Base-by-base conservation (phyloP, 2,329 filamentous ascomycete species). In the Torrubiellomyces zombiae region DNA sequence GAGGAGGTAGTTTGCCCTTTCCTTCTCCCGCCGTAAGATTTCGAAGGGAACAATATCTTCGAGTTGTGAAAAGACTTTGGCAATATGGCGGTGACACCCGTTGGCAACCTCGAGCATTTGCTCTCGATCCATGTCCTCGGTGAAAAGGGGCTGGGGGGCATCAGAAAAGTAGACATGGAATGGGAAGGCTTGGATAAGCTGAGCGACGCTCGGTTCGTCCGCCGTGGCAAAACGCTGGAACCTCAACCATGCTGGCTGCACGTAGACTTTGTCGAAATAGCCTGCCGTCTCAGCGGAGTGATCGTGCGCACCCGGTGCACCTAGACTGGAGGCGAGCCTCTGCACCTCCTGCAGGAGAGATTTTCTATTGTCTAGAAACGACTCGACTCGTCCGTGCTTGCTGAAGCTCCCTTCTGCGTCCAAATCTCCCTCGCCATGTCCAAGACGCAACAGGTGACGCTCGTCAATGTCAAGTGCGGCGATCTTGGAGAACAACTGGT, bases 401-500 rank as follows among this genome's bases (percentile, higher is more conserved):
- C 82, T 85, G 49, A 92, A 95, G 48, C 69, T 92, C 11, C 67
- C 69, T 39, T 89, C 77, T 0, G 80, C 83, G 30, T 81, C 76
- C 5, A 95, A 63, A 28, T 95, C 89, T 44, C 94, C 89, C 48
- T 98, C 91, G 20, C 89, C 89, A 47, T 93, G 89, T 18, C 89
- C 89, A 18, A 98, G 63, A 31, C 89, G 76, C 26, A 98, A 62
- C 30, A 98, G 63, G 57, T 98, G 89, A 19, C 89, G 74, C 51
- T 91, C 79, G 42, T 98, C 91, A 37, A 98, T 95, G 40, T 95
- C 83, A 15, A 98, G 61, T 5, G 78, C 79, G n/a, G 86, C 76
- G 32, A 98, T 98, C 56, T 98, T 98, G 40, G 91, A 80, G 55
- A 98, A 98, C 2, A 98, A 63, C 47, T 98, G 89, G 43, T 98